Evolutionary conservation across 139 green algal genomes (phyloP).

Genomic region (Coelastrella sp.): DNA sequence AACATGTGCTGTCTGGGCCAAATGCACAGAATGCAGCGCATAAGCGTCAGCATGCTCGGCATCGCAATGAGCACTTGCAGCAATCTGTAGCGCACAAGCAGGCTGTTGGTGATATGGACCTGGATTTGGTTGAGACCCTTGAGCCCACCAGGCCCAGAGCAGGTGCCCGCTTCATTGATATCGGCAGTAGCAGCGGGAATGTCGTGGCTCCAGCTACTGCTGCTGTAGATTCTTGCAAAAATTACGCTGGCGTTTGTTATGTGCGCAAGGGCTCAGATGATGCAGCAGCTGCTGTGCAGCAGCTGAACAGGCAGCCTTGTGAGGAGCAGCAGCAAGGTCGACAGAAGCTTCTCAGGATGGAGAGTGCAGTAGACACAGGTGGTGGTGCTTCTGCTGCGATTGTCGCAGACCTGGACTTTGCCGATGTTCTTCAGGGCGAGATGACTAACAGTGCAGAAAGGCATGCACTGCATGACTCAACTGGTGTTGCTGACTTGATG

Average conservation of each 20-base stretch:
- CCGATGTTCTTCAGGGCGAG: neutral
- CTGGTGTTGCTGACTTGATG: neutral
- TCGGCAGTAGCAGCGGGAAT: constrained; percentile 27
- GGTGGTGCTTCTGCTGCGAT: neutral
- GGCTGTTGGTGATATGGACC: neutral
- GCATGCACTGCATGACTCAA: neutral
- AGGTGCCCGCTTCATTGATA: neutral
- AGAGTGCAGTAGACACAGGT: neutral
- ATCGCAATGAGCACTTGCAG: too few relatives aligned
- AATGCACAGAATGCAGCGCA: neutral
- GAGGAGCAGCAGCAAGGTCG: neutral
- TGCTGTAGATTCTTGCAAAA: neutral
- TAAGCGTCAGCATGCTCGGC: neutral
- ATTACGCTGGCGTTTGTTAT: constrained; percentile 4
- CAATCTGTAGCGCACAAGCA: neutral
- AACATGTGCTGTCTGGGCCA: neutral
- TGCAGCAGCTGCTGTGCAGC: neutral
- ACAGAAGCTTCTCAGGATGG: neutral
- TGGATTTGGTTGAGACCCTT: constrained; percentile 25
- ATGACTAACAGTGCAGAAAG: neutral
- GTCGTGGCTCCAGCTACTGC: neutral
- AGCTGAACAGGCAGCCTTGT: too few relatives aligned
- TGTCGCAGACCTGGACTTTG: neutral
- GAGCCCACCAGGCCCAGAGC: constrained; percentile 7
- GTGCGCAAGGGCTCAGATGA: constrained; percentile 7